Evolutionary conservation across 352 stramenopile species (phyloP).

Genomic region (Phytophthora idaei): DNA sequence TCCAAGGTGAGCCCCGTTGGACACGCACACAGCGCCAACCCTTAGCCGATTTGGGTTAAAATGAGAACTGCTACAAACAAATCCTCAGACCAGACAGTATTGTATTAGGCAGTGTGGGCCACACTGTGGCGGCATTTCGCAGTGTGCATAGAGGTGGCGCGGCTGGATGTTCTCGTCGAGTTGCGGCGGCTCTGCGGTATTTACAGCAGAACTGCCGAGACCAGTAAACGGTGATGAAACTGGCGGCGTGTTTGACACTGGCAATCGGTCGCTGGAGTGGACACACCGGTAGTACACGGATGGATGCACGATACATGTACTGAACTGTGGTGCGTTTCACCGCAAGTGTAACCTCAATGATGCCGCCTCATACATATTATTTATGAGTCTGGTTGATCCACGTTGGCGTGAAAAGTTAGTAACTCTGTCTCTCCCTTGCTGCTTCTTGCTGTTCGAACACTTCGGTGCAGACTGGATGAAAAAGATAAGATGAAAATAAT

Average conservation of each 20-base stretch:
- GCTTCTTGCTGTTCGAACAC: conserved; percentile 15
- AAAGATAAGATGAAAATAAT: neutral
- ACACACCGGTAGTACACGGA: neutral
- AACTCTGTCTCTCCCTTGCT: neutral
- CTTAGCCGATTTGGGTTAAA: too few relatives aligned
- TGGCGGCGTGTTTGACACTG: conserved; percentile 25
- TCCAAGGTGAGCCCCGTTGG: neutral
- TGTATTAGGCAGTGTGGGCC: neutral
- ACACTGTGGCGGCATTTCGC: neutral
- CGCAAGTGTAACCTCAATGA: too few relatives aligned
- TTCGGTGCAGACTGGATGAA: neutral
- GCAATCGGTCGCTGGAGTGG: neutral
- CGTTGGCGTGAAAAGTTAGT: conserved; percentile 2
- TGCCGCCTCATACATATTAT: too few relatives aligned
- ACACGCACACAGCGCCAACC: neutral
- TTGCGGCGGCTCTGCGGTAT: conserved; percentile 17
- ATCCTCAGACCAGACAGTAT: conserved; percentile 19
- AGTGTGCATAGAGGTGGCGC: conserved; percentile 18
- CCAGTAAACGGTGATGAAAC: conserved; percentile 3
- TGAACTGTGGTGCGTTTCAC: too few relatives aligned
- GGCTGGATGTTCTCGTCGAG: conserved; percentile 39
- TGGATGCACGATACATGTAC: too few relatives aligned
- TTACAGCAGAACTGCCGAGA: conserved; percentile 6
- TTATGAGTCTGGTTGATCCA: conserved; percentile 3
- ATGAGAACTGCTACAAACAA: conserved; percentile 1